Evolutionary conservation across 108 stramenopile species (phyloP), one percentile per base, ranked within the genome.

Genomic region (Mayamaea pseudoterrestris): DNA sequence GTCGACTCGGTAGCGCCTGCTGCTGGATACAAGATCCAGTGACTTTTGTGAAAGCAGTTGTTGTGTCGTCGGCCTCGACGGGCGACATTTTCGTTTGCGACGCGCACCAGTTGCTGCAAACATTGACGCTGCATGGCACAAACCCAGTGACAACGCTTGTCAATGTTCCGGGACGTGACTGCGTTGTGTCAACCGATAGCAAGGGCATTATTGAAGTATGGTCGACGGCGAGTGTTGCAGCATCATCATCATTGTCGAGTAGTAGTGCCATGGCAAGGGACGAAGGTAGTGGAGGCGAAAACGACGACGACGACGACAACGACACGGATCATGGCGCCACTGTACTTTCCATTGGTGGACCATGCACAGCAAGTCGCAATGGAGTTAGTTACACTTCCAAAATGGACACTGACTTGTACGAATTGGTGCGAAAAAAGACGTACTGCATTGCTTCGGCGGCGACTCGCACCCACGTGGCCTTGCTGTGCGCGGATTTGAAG

Each of bases 171-270:
- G 23, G 37, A 29, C 67, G 60, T 41, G 72, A 73, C 32, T 73
- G 69, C 35, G 69, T 87, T 20, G 48, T 96, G 6, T 80, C 80
- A 42, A 69, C 60, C 17, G 98, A 99, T 69, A 63, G 57, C 21
- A 66, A 60, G 40, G 98, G 98, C 13, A 68, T 93, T n/a, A 29
- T 99, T 7, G 98, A 97, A 66, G 61, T 90, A 50, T 97, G 95
- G 96, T n/a, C n/a, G n/a, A n/a, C n/a, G n/a, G n/a, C n/a, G n/a
- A n/a, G n/a, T n/a, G n/a, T n/a, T n/a, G n/a, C n/a, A n/a, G n/a
- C n/a, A n/a, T n/a, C n/a, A n/a, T n/a, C n/a, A n/a, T n/a, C n/a
- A n/a, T n/a, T n/a, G n/a, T n/a, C n/a, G n/a, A n/a, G n/a, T n/a
- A n/a, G n/a, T n/a, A n/a, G n/a, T n/a, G n/a, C n/a, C 25, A 68